These are phyloP conservation scores for Sporothrix globosa DNA, from an alignment of 2,329 filamentous ascomycete genomes.

Conservation along the genomic window DNA sequence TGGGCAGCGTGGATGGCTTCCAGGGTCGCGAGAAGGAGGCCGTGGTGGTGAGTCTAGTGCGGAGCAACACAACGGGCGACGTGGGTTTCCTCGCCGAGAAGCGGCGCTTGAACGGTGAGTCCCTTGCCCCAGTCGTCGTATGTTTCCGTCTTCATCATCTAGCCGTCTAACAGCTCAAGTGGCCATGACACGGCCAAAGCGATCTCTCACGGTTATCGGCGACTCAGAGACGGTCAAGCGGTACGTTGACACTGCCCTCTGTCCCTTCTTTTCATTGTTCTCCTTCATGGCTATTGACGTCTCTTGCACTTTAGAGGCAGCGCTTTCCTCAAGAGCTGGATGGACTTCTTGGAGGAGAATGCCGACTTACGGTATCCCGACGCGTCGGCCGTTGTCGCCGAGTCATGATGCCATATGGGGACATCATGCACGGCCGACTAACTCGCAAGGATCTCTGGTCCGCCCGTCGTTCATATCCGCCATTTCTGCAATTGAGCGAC, in stretches of 20 bases:
- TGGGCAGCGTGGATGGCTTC: conserved; percentile 97
- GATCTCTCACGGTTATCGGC: conserved; percentile 87
- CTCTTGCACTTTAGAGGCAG: conserved; percentile 64
- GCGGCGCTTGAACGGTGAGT: conserved; percentile 80
- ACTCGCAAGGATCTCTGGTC: background rate
- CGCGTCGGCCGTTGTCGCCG: conserved; percentile 47
- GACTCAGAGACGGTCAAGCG: conserved; percentile 90
- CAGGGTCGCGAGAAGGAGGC: conserved; percentile 95
- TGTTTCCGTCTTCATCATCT: too few species aligned
- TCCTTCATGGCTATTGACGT: conserved; percentile 13
- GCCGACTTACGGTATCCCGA: conserved; percentile 90
- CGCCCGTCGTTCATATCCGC: background rate
- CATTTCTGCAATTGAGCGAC: background rate
- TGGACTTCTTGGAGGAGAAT: conserved; percentile 85
- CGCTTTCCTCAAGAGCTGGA: conserved; percentile 85
- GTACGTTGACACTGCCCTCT: conserved; percentile 48
- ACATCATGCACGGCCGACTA: background rate
- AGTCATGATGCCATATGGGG: background rate
- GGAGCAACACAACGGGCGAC: conserved; percentile 83
- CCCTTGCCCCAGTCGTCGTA: conserved; percentile 37
- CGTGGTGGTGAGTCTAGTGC: conserved; percentile 88
- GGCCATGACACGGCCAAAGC: conserved; percentile 92
- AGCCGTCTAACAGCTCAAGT: conserved; percentile 56
- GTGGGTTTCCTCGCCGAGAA: conserved; percentile 94
- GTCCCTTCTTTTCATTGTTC: background rate